A percentile compares a stretch with the other conserved stretches of the same genome.
Conservation (phyloP, 139 green algal species). For the Asterochloris erici region DNA sequence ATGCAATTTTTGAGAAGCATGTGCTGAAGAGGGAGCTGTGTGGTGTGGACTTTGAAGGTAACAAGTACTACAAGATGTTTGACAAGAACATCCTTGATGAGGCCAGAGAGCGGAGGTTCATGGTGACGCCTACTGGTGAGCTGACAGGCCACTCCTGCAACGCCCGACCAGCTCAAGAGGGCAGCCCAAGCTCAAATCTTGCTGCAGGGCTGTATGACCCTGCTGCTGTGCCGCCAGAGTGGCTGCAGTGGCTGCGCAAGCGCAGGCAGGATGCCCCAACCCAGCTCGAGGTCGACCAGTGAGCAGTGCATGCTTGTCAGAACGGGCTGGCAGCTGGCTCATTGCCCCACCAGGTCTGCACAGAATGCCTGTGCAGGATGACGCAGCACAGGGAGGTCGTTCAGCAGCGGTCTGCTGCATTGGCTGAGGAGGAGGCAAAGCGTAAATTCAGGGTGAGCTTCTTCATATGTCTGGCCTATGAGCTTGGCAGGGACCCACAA, state of each 20-base stretch:
- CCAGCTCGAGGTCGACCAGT: conserved; percentile 26
- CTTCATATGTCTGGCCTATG: no score
- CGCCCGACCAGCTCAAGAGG: background rate
- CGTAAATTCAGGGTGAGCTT: no score
- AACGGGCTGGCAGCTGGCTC: background rate
- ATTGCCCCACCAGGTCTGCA: background rate
- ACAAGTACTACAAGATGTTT: conserved; percentile 33
- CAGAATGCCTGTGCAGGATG: background rate
- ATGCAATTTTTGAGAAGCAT: conserved; percentile 4
- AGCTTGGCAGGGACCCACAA: no score
- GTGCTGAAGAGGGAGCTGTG: conserved; percentile 25
- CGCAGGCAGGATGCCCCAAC: conserved; percentile 19
- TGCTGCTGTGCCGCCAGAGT: conserved; percentile 20
- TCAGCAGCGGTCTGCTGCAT: background rate
- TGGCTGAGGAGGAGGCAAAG: no score
- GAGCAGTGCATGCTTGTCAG: background rate
- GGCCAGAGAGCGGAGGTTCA: conserved; percentile 22
- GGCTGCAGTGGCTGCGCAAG: conserved; percentile 35
- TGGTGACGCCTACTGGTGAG: conserved; percentile 15
- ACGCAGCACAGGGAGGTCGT: background rate
- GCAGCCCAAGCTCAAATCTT: background rate
- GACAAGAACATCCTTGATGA: conserved; percentile 22
- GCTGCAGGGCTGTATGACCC: conserved; percentile 18
- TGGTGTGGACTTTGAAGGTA: conserved; percentile 27
- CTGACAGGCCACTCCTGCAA: no score